Base-by-base conservation (phyloP, 306 rosid genomes). In the Trichosanthes truncata region DNA sequence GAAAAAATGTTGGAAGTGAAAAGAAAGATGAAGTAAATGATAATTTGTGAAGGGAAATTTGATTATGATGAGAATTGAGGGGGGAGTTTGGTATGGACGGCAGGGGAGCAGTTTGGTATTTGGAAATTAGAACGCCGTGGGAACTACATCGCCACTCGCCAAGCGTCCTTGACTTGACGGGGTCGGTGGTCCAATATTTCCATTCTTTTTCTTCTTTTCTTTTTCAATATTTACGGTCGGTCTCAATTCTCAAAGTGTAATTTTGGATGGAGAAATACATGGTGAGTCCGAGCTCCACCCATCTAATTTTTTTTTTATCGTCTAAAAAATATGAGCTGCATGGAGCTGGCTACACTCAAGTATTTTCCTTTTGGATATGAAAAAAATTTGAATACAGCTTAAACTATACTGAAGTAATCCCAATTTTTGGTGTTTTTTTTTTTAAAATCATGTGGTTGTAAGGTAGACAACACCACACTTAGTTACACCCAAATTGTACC, bases 31-130 rank as follows among this genome's bases (percentile, higher is more conserved):
- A 6, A 7, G 11, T 33, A 62, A 15, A 14, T 31, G 69, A 62
- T 17, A 62, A 7, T 15, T 1, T 13, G n/a, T n/a, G n/a, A n/a
- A n/a, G n/a, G n/a, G n/a, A n/a, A n/a, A 21, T 4, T 5, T 61
- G 4, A 29, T 5, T 29, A 13, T 12, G 67, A 61, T 12, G 25
- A 35, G 45, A 33, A 7, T 23, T 9, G 23, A 18, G 35, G 65
- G 6, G 6, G 10, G 43, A 63, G 71, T 68, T 66, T 40, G 75
- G 75, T 68, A 41, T 69, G 76, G 55, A 69, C 76, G 76, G 76
- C 76, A 43, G 76, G 1, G 68, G 17, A 2, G 40, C 11, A 4
- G 43, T 33, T 63, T 65, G 43, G 46, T 7, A 35, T 15, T 17
- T 3, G 43, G 0, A 20, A 8, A 17, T 9, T 21, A 33, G 5